Percentiles rank a stretch among this genome's conserved stretches.
These are phyloP conservation scores for Lachancea waltii DNA, from an alignment of 805 yeast genomes.

Conservation along the genomic window DNA sequence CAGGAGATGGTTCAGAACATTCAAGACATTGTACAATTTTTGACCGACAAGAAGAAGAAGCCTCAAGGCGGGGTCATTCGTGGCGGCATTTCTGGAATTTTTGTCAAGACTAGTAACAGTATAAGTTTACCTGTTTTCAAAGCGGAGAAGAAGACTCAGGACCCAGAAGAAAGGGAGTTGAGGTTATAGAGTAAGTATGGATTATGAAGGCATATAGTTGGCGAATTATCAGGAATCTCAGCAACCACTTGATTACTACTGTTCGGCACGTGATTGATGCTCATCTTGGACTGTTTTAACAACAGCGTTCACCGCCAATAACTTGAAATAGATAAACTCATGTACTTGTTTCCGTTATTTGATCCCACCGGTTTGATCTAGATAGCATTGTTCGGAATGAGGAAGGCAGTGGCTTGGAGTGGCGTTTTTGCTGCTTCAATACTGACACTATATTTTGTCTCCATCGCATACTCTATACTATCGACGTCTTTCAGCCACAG, in stretches of 20 bases:
- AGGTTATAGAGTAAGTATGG: background rate
- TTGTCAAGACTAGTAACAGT: slow-evolving; percentile 62
- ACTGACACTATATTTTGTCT: slow-evolving; percentile 1
- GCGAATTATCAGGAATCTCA: too few species aligned
- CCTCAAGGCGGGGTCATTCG: slow-evolving; percentile 57
- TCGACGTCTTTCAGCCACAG: slow-evolving; percentile 3
- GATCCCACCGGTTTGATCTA: too few species aligned
- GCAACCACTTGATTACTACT: too few species aligned
- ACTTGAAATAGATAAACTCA: too few species aligned
- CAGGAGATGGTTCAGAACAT: slow-evolving; percentile 26
- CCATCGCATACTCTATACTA: slow-evolving; percentile 4
- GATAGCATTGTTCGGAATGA: background rate
- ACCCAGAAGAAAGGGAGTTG: slow-evolving; percentile 5
- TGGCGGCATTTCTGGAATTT: slow-evolving; percentile 43
- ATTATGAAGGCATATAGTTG: background rate
- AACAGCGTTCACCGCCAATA: too few species aligned
- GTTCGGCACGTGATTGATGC: too few species aligned
- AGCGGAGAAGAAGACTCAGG: slow-evolving; percentile 4
- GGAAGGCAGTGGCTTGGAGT: background rate
- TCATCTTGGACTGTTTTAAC: too few species aligned
- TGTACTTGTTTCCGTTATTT: too few species aligned
- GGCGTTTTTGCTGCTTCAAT: background rate
- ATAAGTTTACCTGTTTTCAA: slow-evolving; percentile 51
- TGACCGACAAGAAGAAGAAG: slow-evolving; percentile 38
- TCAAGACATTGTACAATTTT: slow-evolving; percentile 37